These are phyloP conservation scores for Phlegmacium glaucopus DNA, from an alignment of 768 basidiomycete species.

Conservation along the genomic window DNA sequence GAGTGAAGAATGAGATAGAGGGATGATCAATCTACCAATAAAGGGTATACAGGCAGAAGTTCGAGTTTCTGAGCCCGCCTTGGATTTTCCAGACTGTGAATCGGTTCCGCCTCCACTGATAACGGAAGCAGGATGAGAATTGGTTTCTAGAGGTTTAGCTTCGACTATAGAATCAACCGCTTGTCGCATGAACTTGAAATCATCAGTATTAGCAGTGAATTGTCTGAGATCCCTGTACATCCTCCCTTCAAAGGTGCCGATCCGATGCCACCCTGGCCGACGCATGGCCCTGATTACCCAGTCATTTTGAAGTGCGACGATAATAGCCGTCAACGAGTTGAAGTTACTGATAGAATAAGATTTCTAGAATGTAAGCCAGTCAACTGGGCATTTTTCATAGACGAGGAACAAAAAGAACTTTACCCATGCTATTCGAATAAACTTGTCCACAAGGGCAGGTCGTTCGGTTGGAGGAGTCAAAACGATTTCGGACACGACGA, in stretches of 20 bases:
- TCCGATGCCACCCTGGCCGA: slow-evolving; percentile 56
- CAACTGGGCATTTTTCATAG: neutral
- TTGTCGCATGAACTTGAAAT: slow-evolving; percentile 74
- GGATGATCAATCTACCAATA: slow-evolving; percentile 50
- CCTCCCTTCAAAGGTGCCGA: slow-evolving; percentile 68
- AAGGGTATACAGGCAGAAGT: slow-evolving; percentile 75
- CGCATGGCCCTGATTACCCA: slow-evolving; percentile 68
- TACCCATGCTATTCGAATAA: slow-evolving; percentile 86
- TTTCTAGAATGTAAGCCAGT: slow-evolving; percentile 49
- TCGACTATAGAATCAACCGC: slow-evolving; percentile 63
- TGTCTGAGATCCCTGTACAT: slow-evolving; percentile 69
- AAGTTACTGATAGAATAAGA: slow-evolving; percentile 76
- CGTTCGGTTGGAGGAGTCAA: slow-evolving; percentile 68
- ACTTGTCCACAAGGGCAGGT: slow-evolving; percentile 64
- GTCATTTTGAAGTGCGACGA: slow-evolving; percentile 69
- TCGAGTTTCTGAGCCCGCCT: slow-evolving; percentile 36
- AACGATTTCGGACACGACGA: slow-evolving; percentile 77
- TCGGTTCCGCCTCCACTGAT: slow-evolving; percentile 42
- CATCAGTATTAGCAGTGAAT: slow-evolving; percentile 59
- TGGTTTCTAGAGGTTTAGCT: slow-evolving; percentile 54
- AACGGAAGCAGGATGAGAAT: slow-evolving; percentile 52
- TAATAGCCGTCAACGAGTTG: slow-evolving; percentile 74
- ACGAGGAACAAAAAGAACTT: slow-evolving; percentile 22
- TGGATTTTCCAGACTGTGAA: slow-evolving; percentile 33
- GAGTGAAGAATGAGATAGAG: neutral